Evolutionary conservation across 805 yeast species (phyloP).

Genomic region (Saccharomycopsis sp.): DNA sequence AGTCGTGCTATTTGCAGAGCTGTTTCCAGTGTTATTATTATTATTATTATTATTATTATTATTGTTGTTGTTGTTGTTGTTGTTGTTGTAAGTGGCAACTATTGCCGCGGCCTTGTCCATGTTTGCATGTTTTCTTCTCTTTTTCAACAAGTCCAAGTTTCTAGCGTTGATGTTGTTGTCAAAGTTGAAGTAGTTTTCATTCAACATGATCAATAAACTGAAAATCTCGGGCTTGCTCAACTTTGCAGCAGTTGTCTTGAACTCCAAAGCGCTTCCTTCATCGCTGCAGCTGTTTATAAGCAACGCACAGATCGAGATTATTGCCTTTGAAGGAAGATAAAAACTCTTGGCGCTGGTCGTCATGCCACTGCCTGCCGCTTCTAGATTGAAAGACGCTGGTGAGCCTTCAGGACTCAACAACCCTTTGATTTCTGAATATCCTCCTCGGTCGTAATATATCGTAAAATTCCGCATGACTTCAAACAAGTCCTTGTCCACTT

Average conservation of each 20-base stretch:
- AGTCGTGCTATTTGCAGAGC: not conserved
- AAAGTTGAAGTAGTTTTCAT: conserved; percentile 21
- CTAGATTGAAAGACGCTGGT: too few species aligned
- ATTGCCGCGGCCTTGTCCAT: conserved; percentile 1
- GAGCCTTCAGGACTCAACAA: conserved; percentile 13
- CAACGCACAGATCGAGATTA: conserved; percentile 16
- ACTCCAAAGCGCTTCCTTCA: conserved; percentile 8
- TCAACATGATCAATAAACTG: conserved; percentile 16
- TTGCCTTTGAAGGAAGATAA: conserved; percentile 19
- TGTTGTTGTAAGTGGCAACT: not conserved
- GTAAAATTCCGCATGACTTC: conserved; percentile 19
- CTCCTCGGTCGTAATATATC: conserved; percentile 19
- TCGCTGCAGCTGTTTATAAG: conserved; percentile 14
- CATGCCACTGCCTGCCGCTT: not conserved
- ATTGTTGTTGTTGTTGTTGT: not conserved
- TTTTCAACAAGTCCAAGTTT: conserved; percentile 13
- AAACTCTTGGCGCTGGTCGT: conserved; percentile 3
- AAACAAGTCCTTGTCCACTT: conserved; percentile 18
- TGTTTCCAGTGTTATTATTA: too few species aligned
- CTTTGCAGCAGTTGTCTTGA: conserved; percentile 7
- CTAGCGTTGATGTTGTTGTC: conserved; percentile 19
- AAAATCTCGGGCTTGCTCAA: conserved; percentile 19
- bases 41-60: not conserved
- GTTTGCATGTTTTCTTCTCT: not conserved
- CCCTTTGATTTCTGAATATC: conserved; percentile 17